Conservation (phyloP, 805 yeast species). For the Saccharomycopsis babjevae region DNA sequence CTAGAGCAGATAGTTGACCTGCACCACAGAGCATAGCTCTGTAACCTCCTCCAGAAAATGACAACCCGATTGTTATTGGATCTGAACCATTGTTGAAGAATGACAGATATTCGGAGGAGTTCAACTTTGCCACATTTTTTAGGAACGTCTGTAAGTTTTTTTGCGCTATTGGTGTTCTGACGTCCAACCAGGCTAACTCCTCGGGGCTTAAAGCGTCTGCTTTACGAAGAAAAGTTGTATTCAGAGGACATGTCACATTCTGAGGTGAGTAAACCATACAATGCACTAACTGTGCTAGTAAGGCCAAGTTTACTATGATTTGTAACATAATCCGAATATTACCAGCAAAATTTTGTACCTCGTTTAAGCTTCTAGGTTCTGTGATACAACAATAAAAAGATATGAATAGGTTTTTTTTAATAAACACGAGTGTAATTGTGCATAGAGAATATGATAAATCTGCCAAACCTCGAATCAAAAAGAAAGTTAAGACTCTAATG, state of each 20-base stretch:
- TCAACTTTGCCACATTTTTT: conserved; percentile 27
- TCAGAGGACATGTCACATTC: conserved; percentile 44
- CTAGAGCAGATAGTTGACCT: conserved; percentile 71
- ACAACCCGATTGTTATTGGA: conserved; percentile 39
- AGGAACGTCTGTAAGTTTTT: conserved; percentile 38
- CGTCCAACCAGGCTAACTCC: conserved; percentile 45
- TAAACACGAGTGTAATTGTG: too few species aligned
- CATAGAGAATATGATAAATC: too few species aligned
- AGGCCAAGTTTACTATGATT: not conserved
- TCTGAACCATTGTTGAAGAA: conserved; percentile 30
- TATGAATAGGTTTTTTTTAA: too few species aligned
- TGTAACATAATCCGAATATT: not conserved
- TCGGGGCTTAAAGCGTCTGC: conserved; percentile 36
- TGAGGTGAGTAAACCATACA: conserved; percentile 24
- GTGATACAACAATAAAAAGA: too few species aligned
- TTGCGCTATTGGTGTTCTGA: conserved; percentile 37
- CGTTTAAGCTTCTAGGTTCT: too few species aligned
- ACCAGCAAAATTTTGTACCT: too few species aligned
- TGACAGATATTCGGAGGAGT: conserved; percentile 14
- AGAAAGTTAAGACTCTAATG: too few species aligned
- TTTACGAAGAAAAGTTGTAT: conserved; percentile 31
- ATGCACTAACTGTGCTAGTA: not conserved
- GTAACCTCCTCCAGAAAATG: conserved; percentile 82
- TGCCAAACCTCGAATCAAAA: too few species aligned
- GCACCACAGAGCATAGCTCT: conserved; percentile 84